A percentile compares a stretch with the other conserved stretches of the same genome.
Conservation (phyloP, 129 eudicot genomes). For the Apium graveolens region DNA sequence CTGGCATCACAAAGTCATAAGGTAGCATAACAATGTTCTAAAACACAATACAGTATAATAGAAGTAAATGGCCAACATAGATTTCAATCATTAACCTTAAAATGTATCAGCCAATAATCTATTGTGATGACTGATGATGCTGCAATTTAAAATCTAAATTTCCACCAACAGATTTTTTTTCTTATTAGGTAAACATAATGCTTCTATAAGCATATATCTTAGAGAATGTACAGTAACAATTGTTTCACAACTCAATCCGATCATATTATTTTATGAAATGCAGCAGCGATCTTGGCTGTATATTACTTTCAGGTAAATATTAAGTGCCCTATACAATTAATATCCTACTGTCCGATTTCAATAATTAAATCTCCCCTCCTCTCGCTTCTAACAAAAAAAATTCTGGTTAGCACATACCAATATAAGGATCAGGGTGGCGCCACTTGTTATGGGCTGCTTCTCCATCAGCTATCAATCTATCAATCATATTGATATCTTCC, state of each 20-base stretch:
- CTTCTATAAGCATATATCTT: neutral
- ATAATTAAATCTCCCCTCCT: neutral
- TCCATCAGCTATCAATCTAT: conserved; percentile 83
- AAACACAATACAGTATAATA: neutral
- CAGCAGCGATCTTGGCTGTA: neutral
- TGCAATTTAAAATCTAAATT: neutral
- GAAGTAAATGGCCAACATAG: neutral
- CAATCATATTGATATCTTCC: conserved; percentile 85
- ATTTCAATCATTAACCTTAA: neutral
- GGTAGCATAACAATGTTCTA: neutral
- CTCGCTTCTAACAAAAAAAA: neutral
- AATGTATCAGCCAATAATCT: neutral
- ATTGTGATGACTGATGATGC: neutral
- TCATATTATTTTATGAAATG: neutral
- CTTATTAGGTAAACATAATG: neutral
- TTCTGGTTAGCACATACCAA: conserved; percentile 40
- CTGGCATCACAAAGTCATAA: neutral
- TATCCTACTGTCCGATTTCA: neutral
- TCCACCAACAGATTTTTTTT: neutral
- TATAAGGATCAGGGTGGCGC: conserved; percentile 97
- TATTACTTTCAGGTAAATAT: neutral
- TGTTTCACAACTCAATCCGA: neutral
- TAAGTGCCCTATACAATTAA: neutral
- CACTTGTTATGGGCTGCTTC: conserved; percentile 76
- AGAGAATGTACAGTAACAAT: neutral